phyloP scores from a whole-genome alignment of 2,329 filamentous ascomycete genomes.

The Atkinsonella texensis region DNA sequence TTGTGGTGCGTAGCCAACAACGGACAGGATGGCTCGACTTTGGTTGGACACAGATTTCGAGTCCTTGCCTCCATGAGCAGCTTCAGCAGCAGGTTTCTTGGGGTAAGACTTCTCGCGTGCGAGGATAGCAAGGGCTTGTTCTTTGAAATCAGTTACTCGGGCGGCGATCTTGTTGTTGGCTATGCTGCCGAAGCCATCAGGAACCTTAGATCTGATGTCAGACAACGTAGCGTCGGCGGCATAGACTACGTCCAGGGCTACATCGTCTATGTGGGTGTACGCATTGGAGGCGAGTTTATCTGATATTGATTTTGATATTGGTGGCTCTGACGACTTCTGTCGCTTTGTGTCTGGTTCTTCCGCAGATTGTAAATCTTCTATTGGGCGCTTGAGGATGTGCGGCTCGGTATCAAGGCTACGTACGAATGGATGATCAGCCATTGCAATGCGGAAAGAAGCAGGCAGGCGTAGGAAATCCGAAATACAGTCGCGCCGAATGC shows the following conservation, averaged over 20 bases:
- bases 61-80: constrained; percentile 29
- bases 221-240: constrained; percentile 35
- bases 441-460: background rate
- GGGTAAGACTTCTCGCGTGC: constrained; percentile 47
- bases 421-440: constrained; percentile 24
- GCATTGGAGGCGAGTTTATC: constrained; percentile 39
- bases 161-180: constrained; percentile 25
- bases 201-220: constrained; percentile 28
- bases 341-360: constrained; percentile 47
- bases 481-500: no score
- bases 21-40: constrained; percentile 54
- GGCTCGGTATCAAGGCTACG: constrained; percentile 41
- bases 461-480: no score
- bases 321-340: constrained; percentile 40
- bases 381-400: constrained; percentile 41
- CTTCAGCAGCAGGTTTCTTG: constrained; percentile 20
- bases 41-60: constrained; percentile 25
- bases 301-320: constrained; percentile 31
- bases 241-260: constrained; percentile 45
- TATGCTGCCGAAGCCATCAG: constrained; percentile 17
- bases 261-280: constrained; percentile 52
- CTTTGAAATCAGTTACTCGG: constrained; percentile 45
- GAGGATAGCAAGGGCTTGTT: constrained; percentile 49
- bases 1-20: constrained; percentile 63
- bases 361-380: constrained; percentile 30